These are phyloP conservation scores for Helotiales sp. DNA, from an alignment of 2,329 filamentous ascomycete genomes.

Conservation along the genomic window DNA sequence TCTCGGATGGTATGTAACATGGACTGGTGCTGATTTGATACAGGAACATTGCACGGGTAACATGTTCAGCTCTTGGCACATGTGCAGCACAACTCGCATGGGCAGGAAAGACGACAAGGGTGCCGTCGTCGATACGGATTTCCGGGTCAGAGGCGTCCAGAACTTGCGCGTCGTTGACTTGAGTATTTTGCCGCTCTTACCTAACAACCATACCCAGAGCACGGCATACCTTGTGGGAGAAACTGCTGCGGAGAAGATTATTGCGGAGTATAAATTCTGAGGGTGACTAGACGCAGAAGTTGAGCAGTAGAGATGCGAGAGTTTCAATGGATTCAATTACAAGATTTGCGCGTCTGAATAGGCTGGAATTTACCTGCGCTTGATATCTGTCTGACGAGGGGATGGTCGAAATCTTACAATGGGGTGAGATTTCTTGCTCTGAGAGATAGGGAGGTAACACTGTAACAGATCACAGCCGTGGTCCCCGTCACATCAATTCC, in stretches of 20 bases:
- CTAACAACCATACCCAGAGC: slow-evolving; percentile 56
- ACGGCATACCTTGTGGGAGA: slow-evolving; percentile 59
- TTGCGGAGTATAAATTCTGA: slow-evolving; percentile 47
- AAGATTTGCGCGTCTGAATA: not conserved
- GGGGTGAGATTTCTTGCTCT: no score
- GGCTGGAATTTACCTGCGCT: no score
- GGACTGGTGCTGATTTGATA: not conserved
- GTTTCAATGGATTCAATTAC: not conserved
- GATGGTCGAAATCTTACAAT: no score
- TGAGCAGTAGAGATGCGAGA: not conserved
- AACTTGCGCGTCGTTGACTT: slow-evolving; percentile 57
- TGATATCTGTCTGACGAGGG: no score
- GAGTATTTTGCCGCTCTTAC: slow-evolving; percentile 56
- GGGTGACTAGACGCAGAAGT: not conserved
- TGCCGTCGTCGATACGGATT: slow-evolving; percentile 55
- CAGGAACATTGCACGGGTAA: slow-evolving; percentile 51
- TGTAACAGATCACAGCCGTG: not conserved
- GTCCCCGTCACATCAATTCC: not conserved
- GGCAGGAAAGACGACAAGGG: slow-evolving; percentile 50
- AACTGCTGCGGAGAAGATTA: slow-evolving; percentile 56
- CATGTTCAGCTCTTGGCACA: slow-evolving; percentile 57
- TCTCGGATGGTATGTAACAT: no score
- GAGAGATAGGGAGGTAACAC: no score
- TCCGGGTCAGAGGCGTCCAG: slow-evolving; percentile 54
- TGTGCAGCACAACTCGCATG: slow-evolving; percentile 63